These are phyloP conservation scores for Yamadazyma kanchanaburiensis DNA, from an alignment of 1,139 yeast genomes.

Conservation along the genomic window DNA sequence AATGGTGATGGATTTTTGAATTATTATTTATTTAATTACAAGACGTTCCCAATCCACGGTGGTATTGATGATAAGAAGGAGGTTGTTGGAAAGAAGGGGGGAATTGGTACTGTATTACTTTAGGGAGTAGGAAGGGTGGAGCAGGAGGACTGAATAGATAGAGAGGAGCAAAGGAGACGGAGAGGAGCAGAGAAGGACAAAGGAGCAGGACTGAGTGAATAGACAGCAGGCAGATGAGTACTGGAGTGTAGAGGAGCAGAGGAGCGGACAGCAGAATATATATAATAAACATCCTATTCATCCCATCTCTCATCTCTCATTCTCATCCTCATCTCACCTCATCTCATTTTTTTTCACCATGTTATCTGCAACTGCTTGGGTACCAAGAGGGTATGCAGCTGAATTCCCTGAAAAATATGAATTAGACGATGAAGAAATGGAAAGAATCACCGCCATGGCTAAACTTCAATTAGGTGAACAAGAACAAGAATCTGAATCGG, in stretches of 20 bases:
- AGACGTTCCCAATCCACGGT: conserved; percentile 74
- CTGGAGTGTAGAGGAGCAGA: too few species aligned
- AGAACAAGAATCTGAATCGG: conserved; percentile 32
- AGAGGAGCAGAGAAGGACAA: too few species aligned
- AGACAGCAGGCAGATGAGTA: too few species aligned
- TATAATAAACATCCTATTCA: background rate
- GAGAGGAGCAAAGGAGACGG: too few species aligned
- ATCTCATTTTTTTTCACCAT: conserved; percentile 28
- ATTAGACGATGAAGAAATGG: conserved; percentile 89
- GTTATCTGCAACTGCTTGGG: conserved; percentile 95
- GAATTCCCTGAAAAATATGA: conserved; percentile 91
- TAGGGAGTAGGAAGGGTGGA: too few species aligned
- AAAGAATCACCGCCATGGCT: conserved; percentile 82
- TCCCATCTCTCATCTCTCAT: background rate
- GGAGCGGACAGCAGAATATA: background rate
- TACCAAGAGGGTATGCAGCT: conserved; percentile 92
- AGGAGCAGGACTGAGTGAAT: too few species aligned
- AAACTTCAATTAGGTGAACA: conserved; percentile 78
- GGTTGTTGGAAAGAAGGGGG: conserved; percentile 60
- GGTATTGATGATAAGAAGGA: conserved; percentile 62
- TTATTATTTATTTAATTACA: conserved; percentile 88
- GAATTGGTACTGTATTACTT: conserved; percentile 85
- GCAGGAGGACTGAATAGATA: too few species aligned
- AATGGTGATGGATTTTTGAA: conserved; percentile 91
- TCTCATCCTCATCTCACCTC: conserved; percentile 2